Evolutionary conservation across 2,329 filamentous ascomycete species (phyloP), one percentile per base, ranked within the genome.

Genomic region (Ophiosphaerella korrae): DNA sequence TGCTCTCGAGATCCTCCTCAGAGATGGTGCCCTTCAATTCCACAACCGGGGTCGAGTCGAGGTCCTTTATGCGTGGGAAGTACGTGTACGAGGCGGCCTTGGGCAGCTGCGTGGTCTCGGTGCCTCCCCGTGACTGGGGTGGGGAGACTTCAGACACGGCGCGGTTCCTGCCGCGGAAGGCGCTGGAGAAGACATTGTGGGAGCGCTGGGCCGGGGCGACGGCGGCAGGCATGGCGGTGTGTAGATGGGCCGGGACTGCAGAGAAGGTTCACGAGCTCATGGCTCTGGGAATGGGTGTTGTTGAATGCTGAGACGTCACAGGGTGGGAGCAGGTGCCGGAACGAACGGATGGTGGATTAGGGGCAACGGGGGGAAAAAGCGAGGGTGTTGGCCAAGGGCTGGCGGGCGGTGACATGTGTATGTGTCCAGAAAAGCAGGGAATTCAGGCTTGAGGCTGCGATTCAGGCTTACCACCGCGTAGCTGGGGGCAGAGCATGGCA

Each of bases 61-160:
- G 55, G 45, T 72, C 66, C 48, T 74, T 73, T 26, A 74, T 69
- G 7, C 61, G 63, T 9, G 73, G 71, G 42, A 75, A 74, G 64
- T 75, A 74, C 39, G 72, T 75, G 58, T 75, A 75, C 37, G 70
- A 73, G 24, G 73, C 73, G 31, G 73, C 69, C 49, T 74, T 74
- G 46, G 71, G 69, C 41, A 75, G 55, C 50, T 68, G 61, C 18
- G 57, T 57, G 44, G 61, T 43, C 34, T 70, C 66, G 5, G 58
- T 60, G 16, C 61, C 54, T 37, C 55, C 58, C 21, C 63, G 63
- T 9, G 62, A 58, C 41, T 55, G 55, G 4, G 63, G 64, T 29
- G 26, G 8, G 18, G 51, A 61, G 23, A 60, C 67, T 42, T 73
- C 71, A 33, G 71, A 72, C 26, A 67, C 59, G 41, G 68, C 69